phyloP scores from a whole-genome alignment of 257 asterid genomes.

The Ilex asprella region DNA sequence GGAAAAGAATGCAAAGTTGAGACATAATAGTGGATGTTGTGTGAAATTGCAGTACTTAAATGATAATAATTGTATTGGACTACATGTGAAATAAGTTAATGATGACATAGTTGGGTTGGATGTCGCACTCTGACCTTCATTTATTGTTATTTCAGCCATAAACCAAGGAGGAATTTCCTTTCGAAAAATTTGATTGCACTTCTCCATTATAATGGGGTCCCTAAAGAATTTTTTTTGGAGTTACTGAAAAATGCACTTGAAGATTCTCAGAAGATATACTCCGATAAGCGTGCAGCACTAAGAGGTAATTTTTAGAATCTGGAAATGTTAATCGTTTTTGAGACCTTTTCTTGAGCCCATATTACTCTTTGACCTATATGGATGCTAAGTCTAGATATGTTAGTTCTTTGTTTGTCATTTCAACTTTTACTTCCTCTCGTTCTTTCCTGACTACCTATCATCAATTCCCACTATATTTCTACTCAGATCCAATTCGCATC shows the following conservation, averaged over 20 bases:
- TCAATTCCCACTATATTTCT: no score
- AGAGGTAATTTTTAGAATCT: constrained; percentile 38
- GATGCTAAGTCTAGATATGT: no score
- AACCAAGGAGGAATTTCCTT: constrained; percentile 43
- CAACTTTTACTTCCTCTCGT: no score
- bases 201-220: constrained; percentile 70
- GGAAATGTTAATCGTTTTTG: no score
- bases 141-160: constrained; percentile 41
- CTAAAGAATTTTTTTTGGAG: constrained; percentile 45
- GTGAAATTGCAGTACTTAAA: no score
- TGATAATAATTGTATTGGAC: no score
- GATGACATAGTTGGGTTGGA: not conserved
- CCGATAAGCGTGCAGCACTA: constrained; percentile 47
- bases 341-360: constrained; percentile 1
- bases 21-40: no score
- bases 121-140: constrained; percentile 2
- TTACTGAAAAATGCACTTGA: constrained; percentile 41
- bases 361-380: not conserved
- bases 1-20: no score
- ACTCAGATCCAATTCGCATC: no score
- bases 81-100: no score
- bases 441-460: no score
- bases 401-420: no score
- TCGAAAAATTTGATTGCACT: constrained; percentile 72
- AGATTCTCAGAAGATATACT: constrained; percentile 40